These are phyloP conservation scores for Penicillium soppii DNA, from an alignment of 495 filamentous ascomycete species.

Conservation along the genomic window DNA sequence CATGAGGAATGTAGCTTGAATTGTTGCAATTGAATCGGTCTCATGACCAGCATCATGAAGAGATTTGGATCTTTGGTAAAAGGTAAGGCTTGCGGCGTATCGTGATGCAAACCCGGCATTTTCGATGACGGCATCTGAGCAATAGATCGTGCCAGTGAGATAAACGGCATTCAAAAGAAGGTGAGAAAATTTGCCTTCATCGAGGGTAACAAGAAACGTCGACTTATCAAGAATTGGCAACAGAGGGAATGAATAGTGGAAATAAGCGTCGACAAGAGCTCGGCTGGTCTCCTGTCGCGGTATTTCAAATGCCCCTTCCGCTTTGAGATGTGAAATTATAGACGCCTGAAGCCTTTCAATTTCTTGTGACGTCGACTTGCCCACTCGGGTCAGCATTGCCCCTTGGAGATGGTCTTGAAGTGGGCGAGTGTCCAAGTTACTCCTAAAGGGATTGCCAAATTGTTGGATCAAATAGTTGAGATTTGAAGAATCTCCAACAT, in stretches of 20 bases:
- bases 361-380: constrained; percentile 1
- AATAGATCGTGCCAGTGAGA: constrained; percentile 14
- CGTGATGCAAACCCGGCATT: constrained; percentile 22
- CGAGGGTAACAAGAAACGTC: not conserved
- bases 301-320: constrained; percentile 11
- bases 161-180: constrained; percentile 17
- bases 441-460: constrained; percentile 15
- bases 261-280: constrained; percentile 11
- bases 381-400: constrained; percentile 8
- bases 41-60: constrained; percentile 28
- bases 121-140: constrained; percentile 11
- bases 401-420: constrained; percentile 15
- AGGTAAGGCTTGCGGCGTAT: constrained; percentile 22
- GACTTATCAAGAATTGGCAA: constrained; percentile 14
- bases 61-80: constrained; percentile 21
- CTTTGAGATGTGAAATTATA: not conserved
- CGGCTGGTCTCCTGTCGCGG: constrained; percentile 7
- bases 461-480: constrained; percentile 17
- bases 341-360: constrained; percentile 1
- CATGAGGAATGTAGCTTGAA: constrained; percentile 20
- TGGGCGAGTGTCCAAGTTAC: constrained; percentile 4
- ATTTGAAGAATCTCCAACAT: constrained; percentile 16
- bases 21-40: constrained; percentile 17
- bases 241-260: constrained; percentile 9
- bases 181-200: constrained; percentile 5